Conservation (phyloP, 2,329 filamentous ascomycete genomes). For the Fusarium palustre region DNA sequence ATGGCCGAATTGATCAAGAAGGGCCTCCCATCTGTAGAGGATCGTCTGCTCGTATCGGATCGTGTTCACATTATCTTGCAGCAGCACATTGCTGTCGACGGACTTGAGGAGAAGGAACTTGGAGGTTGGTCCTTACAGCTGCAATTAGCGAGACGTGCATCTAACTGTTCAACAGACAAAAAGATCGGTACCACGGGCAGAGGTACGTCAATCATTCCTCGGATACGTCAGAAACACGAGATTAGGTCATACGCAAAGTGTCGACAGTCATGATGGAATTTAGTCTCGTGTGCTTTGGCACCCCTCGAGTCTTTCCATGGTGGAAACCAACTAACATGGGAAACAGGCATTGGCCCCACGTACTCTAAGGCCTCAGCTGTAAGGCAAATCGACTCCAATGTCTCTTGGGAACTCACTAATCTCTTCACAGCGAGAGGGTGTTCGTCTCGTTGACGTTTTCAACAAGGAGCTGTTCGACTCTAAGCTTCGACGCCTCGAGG, state of each 20-base stretch:
- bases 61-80: slow-evolving; percentile 24
- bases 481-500: slow-evolving; percentile 10
- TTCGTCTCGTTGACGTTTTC: slow-evolving; percentile 7
- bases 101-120: slow-evolving; percentile 31
- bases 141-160: background rate
- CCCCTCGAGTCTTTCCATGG: background rate
- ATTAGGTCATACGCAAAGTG: background rate
- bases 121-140: slow-evolving; percentile 12
- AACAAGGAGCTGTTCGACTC: slow-evolving; percentile 6
- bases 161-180: slow-evolving; percentile 15
- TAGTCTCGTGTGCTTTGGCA: slow-evolving; percentile 7
- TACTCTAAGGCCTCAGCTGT: background rate
- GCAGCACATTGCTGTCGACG: slow-evolving; percentile 26
- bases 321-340: slow-evolving; percentile 1
- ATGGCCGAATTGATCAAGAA: slow-evolving; percentile 10
- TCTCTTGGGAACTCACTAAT: background rate
- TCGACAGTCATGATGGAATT: background rate
- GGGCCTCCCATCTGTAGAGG: slow-evolving; percentile 13
- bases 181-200: slow-evolving; percentile 22
- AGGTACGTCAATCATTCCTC: background rate
- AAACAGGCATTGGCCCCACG: slow-evolving; percentile 10
- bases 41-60: slow-evolving; percentile 29
- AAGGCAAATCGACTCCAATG: background rate
- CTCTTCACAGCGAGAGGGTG: background rate
- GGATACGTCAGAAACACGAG: background rate